A percentile compares a stretch with the other conserved stretches of the same genome.
phyloP scores from a whole-genome alignment of 73 alveolate species.

The Breviolum minutum region DNA sequence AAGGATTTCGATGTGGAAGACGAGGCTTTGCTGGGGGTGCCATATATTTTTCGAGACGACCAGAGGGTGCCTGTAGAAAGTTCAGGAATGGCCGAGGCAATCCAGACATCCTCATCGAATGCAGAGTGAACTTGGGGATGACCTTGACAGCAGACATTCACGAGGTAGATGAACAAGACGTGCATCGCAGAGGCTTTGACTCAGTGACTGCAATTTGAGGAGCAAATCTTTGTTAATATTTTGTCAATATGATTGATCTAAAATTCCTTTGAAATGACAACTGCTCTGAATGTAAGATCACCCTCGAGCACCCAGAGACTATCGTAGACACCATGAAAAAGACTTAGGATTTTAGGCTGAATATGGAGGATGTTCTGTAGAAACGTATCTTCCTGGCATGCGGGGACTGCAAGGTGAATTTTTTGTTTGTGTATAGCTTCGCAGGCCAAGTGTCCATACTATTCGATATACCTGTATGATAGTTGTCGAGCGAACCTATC shows the following conservation, averaged over 20 bases:
- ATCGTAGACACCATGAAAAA: too few relatives aligned
- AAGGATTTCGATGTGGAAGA: background rate
- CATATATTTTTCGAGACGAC: conserved; percentile 2
- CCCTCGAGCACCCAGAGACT: background rate
- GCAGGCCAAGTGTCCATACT: too few relatives aligned
- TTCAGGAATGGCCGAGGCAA: conserved; percentile 32
- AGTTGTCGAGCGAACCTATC: too few relatives aligned
- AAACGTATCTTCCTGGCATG: too few relatives aligned
- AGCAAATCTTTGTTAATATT: background rate
- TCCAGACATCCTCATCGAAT: background rate
- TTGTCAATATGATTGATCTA: background rate
- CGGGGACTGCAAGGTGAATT: too few relatives aligned
- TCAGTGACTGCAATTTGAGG: background rate
- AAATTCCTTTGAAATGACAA: too few relatives aligned
- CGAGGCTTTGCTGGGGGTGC: conserved; percentile 37
- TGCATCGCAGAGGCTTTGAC: background rate
- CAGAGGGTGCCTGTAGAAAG: conserved; percentile 46
- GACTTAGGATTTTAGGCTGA: too few relatives aligned
- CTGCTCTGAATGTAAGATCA: background rate
- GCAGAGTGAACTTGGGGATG: background rate
- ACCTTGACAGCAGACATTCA: background rate
- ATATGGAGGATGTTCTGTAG: too few relatives aligned
- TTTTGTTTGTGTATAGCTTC: too few relatives aligned
- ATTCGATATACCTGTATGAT: too few relatives aligned
- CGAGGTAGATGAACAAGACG: background rate